A percentile compares a stretch with the other conserved stretches of the same genome.
Evolutionary conservation across 257 asterid species (phyloP).

Genomic region (Solanum sitiens): DNA sequence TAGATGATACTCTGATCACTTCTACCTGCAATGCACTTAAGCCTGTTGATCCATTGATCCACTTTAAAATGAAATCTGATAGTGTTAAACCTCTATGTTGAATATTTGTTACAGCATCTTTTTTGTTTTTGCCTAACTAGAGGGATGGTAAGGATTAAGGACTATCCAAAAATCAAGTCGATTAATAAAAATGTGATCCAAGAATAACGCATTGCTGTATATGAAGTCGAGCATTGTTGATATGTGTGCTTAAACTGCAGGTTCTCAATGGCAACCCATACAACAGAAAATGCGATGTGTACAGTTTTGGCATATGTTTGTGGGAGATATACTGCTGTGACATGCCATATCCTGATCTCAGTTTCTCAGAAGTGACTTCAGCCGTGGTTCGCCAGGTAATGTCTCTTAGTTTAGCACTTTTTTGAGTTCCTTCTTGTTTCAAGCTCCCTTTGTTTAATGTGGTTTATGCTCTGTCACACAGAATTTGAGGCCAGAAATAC

Average conservation of each 20-base stretch:
- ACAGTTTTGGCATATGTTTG: conserved; percentile 77
- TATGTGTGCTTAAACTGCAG: conserved; percentile 18
- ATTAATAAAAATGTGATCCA: neutral
- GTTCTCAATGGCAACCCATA: conserved; percentile 71
- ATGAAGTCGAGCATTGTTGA: neutral
- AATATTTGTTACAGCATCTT: neutral
- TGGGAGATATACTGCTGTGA: conserved; percentile 92
- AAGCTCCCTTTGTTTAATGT: neutral
- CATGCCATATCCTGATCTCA: conserved; percentile 91
- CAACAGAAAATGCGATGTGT: conserved; percentile 78
- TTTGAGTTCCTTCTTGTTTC: neutral
- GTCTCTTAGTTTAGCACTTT: neutral
- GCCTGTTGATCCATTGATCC: neutral
- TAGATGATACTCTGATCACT: neutral
- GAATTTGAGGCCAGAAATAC: conserved; percentile 88
- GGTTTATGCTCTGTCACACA: conserved; percentile 3
- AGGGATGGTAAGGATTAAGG: neutral
- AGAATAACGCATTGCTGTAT: neutral
- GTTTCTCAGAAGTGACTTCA: conserved; percentile 87
- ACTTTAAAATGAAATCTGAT: neutral
- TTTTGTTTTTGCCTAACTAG: neutral
- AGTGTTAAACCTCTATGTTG: neutral
- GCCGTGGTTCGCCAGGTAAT: conserved; percentile 87
- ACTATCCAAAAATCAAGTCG: neutral
- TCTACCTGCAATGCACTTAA: neutral